A percentile compares a stretch with the other conserved stretches of the same genome.
These are phyloP conservation scores for Leccinum griseonigrum DNA, from an alignment of 1,284 basidiomycete species.

Conservation along the genomic window DNA sequence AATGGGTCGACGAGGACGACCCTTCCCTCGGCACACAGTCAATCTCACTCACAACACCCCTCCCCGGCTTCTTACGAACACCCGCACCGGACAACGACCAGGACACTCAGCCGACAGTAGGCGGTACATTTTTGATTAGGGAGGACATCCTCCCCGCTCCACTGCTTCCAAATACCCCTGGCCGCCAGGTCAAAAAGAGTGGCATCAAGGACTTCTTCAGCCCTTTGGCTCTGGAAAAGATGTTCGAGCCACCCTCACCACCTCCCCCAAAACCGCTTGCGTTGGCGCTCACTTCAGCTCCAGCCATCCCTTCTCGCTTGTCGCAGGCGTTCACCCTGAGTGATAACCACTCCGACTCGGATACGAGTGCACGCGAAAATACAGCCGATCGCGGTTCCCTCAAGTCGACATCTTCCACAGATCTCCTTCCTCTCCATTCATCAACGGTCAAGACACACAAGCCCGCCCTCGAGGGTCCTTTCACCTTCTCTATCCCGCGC, in stretches of 20 bases:
- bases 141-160: conserved; percentile 61
- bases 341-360: conserved; percentile 29
- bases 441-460: conserved; percentile 24
- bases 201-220: conserved; percentile 81
- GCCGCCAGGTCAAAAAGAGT: conserved; percentile 53
- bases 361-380: conserved; percentile 9
- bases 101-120: conserved; percentile 30
- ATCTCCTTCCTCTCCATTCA: conserved; percentile 18
- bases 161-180: conserved; percentile 63
- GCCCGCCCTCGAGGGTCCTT: conserved; percentile 53
- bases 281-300: conserved; percentile 30
- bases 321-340: conserved; percentile 32
- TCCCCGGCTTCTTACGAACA: conserved; percentile 51
- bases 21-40: conserved; percentile 42
- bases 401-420: conserved; percentile 20
- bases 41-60: conserved; percentile 59
- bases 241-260: conserved; percentile 90
- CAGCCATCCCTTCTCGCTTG: conserved; percentile 37
- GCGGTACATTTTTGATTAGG: conserved; percentile 79
- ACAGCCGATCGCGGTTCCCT: conserved; percentile 8
- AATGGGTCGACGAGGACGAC: conserved; percentile 66
- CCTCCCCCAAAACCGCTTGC: conserved; percentile 36
- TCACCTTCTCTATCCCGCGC: conserved; percentile 71
- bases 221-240: conserved; percentile 77
- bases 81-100: conserved; percentile 35